Evolutionary conservation across 1,139 yeast species (phyloP).

Genomic region (Candida sp.): DNA sequence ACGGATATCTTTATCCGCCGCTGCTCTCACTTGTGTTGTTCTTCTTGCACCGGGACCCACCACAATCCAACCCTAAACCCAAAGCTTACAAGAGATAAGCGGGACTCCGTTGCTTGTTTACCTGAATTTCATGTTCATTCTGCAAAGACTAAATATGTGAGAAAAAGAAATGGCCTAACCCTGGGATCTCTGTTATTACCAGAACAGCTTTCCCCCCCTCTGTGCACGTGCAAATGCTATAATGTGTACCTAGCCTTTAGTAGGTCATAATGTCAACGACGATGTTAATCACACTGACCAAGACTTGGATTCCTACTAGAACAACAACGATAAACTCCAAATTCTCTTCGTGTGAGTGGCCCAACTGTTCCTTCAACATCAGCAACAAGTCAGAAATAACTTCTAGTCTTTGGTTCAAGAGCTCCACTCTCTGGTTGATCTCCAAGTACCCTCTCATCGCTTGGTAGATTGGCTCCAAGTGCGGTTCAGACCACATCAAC

Average conservation of each 20-base stretch:
- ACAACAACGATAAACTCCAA: slow-evolving; percentile 91
- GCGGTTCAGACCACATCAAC: slow-evolving; percentile 99
- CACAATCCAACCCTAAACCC: too few species aligned
- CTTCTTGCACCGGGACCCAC: too few species aligned
- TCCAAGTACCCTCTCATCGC: slow-evolving; percentile 96
- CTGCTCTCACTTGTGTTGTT: too few species aligned
- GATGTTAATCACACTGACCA: slow-evolving; percentile 82
- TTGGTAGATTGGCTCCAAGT: slow-evolving; percentile 94
- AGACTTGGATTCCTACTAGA: slow-evolving; percentile 82
- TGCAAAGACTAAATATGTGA: too few species aligned
- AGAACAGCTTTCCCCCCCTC: too few species aligned
- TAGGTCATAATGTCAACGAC: slow-evolving; percentile 44
- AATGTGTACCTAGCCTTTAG: slow-evolving; percentile 8
- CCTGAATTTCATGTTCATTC: too few species aligned
- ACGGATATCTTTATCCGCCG: too few species aligned
- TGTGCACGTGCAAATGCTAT: too few species aligned
- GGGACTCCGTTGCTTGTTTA: too few species aligned
- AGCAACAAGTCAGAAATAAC: slow-evolving; percentile 92
- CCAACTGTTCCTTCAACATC: slow-evolving; percentile 96
- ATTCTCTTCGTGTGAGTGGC: slow-evolving; percentile 91
- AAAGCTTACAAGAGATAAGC: too few species aligned
- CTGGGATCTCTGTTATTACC: too few species aligned
- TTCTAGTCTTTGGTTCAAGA: slow-evolving; percentile 89
- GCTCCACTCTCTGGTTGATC: slow-evolving; percentile 89
- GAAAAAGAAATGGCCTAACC: too few species aligned